A percentile compares a stretch with the other conserved stretches of the same genome.
Evolutionary conservation across 306 rosid genomes (phyloP).

Genomic region (Ziziphus jujuba): DNA sequence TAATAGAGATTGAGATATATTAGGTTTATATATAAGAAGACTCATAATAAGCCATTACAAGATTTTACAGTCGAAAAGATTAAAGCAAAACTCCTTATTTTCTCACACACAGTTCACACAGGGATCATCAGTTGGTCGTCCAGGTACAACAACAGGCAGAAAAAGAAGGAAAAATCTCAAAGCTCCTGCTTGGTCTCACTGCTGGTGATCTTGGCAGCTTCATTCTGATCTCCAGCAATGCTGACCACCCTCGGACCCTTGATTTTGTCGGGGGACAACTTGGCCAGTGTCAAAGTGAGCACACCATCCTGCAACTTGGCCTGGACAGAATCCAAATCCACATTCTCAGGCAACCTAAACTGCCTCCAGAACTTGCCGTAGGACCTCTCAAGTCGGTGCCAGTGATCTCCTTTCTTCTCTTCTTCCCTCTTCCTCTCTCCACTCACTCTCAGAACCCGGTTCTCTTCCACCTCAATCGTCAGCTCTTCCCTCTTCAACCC

Average conservation of each 20-base stretch:
- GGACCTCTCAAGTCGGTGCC: slow-evolving; percentile 63
- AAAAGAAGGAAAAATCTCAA: slow-evolving; percentile 11
- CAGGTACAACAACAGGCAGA: background rate
- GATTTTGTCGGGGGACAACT: slow-evolving; percentile 54
- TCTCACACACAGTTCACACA: too few relatives aligned
- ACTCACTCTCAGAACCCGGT: slow-evolving; percentile 55
- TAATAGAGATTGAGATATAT: too few relatives aligned
- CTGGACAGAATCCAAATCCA: slow-evolving; percentile 54
- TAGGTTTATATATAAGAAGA: too few relatives aligned
- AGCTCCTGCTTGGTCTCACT: slow-evolving; percentile 47
- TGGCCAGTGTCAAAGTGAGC: slow-evolving; percentile 48
- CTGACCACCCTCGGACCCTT: slow-evolving; percentile 48
- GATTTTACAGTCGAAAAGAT: too few relatives aligned
- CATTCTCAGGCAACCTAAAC: slow-evolving; percentile 59
- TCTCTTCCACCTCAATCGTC: slow-evolving; percentile 62
- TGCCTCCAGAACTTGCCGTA: slow-evolving; percentile 71
- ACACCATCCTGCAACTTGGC: slow-evolving; percentile 63
- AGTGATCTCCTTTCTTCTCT: slow-evolving; percentile 53
- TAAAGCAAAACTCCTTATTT: too few relatives aligned
- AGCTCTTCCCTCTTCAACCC: slow-evolving; percentile 55
- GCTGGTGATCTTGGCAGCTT: slow-evolving; percentile 24
- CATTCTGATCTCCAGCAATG: slow-evolving; percentile 38
- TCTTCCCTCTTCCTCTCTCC: slow-evolving; percentile 67
- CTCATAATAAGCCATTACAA: too few relatives aligned
- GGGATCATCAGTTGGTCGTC: too few relatives aligned